Conservation (phyloP, 352 stramenopile genomes). For the Phytopythium boreale region DNA sequence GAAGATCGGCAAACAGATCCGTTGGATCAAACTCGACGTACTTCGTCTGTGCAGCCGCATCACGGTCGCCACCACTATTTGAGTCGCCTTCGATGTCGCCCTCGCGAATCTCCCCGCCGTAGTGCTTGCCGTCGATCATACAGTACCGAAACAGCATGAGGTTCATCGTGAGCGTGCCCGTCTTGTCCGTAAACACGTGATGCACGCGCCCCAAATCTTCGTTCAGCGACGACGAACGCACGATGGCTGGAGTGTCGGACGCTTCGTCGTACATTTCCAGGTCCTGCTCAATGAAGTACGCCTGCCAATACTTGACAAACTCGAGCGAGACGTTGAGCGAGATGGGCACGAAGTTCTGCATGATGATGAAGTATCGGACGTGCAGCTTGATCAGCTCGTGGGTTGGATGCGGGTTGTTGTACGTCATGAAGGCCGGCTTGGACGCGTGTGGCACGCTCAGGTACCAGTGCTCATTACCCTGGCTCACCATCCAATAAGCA, state of each 20-base stretch:
- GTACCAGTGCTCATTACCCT: conserved; percentile 71
- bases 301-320: conserved; percentile 95
- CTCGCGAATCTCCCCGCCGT: conserved; percentile 77
- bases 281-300: conserved; percentile 93
- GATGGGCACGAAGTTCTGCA: conserved; percentile 98
- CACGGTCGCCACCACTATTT: not conserved
- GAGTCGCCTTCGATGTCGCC: conserved; percentile 38
- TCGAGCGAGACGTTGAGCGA: conserved; percentile 98
- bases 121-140: conserved; percentile 91
- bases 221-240: conserved; percentile 84
- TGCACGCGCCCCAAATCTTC: conserved; percentile 92
- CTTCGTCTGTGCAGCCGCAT: conserved; percentile 1
- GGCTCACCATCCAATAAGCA: conserved; percentile 61
- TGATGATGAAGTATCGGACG: conserved; percentile 94
- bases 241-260: conserved; percentile 85
- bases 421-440: conserved; percentile 8
- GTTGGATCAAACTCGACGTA: conserved; percentile 76
- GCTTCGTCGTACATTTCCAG: conserved; percentile 90
- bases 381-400: conserved; percentile 79
- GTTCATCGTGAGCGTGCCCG: conserved; percentile 94
- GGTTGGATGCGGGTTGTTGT: conserved; percentile 37
- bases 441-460: conserved; percentile 19
- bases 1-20: conserved; percentile 60
- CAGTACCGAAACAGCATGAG: conserved; percentile 96
- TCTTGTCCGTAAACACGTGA: conserved; percentile 95